A percentile compares a stretch with the other conserved stretches of the same genome.
Evolutionary conservation across 2,329 filamentous ascomycete species (phyloP).

Genomic region (Aspergillus piperis): DNA sequence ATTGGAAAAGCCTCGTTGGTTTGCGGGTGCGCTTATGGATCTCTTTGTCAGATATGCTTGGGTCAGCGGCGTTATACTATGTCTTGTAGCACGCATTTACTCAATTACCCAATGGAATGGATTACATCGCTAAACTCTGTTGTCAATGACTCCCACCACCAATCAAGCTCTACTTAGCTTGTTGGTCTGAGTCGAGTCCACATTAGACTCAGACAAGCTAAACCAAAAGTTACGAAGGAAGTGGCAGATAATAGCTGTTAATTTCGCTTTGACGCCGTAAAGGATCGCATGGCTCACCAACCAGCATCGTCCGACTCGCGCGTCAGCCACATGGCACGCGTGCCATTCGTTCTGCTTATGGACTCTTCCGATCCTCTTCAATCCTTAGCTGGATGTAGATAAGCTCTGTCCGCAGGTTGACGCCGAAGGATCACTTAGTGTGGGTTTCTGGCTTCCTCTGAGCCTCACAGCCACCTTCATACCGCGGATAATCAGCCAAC

Average conservation of each 20-base stretch:
- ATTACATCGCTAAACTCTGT: background rate
- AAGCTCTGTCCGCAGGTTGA: no score
- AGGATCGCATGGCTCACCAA: slow-evolving; percentile 14
- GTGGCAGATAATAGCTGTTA: background rate
- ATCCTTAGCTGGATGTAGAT: no score
- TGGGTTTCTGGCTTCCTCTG: background rate
- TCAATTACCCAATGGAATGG: background rate
- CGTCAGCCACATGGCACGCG: slow-evolving; percentile 5
- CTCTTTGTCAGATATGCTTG: background rate
- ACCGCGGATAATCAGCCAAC: background rate
- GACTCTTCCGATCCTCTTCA: background rate
- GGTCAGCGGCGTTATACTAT: background rate
- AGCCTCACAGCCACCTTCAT: background rate
- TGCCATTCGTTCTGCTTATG: no score
- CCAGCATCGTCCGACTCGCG: slow-evolving; percentile 5
- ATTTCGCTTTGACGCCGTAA: background rate
- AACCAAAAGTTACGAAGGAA: no score
- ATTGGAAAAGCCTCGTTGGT: background rate
- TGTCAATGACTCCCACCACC: background rate
- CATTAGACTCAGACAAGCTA: no score
- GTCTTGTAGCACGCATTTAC: background rate
- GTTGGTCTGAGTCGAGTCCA: no score
- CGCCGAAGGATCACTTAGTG: background rate
- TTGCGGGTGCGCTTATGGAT: background rate
- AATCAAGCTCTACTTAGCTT: background rate